These are phyloP conservation scores for Exophiala viscosa DNA, from an alignment of 2,329 filamentous ascomycete genomes.

Conservation along the genomic window DNA sequence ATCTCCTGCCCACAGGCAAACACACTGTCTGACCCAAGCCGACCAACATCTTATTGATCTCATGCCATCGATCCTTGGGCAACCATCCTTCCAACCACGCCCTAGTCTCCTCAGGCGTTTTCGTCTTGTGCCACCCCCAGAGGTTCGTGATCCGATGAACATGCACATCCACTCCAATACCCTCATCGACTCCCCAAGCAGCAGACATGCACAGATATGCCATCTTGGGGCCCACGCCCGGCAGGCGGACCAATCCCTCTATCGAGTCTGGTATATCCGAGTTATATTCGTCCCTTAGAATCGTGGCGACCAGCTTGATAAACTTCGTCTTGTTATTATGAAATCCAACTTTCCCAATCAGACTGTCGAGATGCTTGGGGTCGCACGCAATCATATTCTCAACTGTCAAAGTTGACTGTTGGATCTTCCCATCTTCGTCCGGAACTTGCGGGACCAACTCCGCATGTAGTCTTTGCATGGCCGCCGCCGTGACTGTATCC, in stretches of 20 bases:
- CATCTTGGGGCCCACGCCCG: slow-evolving; percentile 94
- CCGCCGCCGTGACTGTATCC: slow-evolving; percentile 81
- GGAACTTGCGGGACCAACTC: slow-evolving; percentile 52
- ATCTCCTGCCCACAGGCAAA: slow-evolving; percentile 71
- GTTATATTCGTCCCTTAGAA: slow-evolving; percentile 66
- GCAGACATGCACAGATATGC: slow-evolving; percentile 81
- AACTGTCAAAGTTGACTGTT: slow-evolving; percentile 58
- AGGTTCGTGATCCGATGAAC: slow-evolving; percentile 92
- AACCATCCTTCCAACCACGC: slow-evolving; percentile 74
- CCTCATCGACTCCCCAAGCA: slow-evolving; percentile 65
- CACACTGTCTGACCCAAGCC: slow-evolving; percentile 86
- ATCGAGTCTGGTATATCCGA: slow-evolving; percentile 79
- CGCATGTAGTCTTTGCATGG: slow-evolving; percentile 73
- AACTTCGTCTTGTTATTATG: slow-evolving; percentile 91
- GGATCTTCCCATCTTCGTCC: slow-evolving; percentile 26
- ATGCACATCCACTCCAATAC: slow-evolving; percentile 91
- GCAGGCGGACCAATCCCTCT: slow-evolving; percentile 69
- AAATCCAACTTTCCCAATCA: slow-evolving; percentile 84
- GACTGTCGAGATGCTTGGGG: slow-evolving; percentile 62
- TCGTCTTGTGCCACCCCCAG: slow-evolving; percentile 85
- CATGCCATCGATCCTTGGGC: slow-evolving; percentile 79
- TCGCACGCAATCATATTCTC: slow-evolving; percentile 72
- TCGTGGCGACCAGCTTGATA: slow-evolving; percentile 69
- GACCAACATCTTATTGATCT: slow-evolving; percentile 86
- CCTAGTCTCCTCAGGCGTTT: slow-evolving; percentile 77